Evolutionary conservation across 2,329 filamentous ascomycete genomes (phyloP).

Genomic region (Fusarium siculi): DNA sequence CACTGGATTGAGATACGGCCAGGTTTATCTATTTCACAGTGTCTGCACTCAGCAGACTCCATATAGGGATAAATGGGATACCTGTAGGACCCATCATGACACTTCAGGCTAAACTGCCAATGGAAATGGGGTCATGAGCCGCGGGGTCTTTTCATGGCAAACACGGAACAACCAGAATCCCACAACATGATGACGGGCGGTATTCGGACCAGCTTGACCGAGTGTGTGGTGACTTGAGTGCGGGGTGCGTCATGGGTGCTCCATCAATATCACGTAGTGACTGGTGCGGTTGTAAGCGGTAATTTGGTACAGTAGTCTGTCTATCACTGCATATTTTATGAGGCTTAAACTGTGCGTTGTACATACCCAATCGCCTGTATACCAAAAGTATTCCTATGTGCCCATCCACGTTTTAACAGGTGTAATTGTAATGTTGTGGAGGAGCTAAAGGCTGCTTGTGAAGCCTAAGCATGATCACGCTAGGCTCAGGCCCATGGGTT

Average conservation of each 20-base stretch:
- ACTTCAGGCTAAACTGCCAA: constrained; percentile 42
- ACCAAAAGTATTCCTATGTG: neutral
- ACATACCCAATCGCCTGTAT: neutral
- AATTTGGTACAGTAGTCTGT: neutral
- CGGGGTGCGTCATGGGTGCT: constrained; percentile 35
- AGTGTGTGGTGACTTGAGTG: constrained; percentile 23
- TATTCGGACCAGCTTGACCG: constrained; percentile 28
- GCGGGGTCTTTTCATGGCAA: constrained; percentile 10
- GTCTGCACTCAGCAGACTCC: constrained; percentile 6
- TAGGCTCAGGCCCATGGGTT: constrained; percentile 11
- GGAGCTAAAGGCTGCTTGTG: neutral
- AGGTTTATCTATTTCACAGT: constrained; percentile 28
- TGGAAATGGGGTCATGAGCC: constrained; percentile 33
- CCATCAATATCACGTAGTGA: constrained; percentile 28
- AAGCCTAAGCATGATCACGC: constrained; percentile 10
- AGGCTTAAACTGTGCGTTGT: constrained; percentile 2
- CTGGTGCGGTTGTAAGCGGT: constrained; percentile 37
- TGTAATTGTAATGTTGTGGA: neutral
- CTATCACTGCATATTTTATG: neutral
- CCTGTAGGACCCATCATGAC: constrained; percentile 39
- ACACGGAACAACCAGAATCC: constrained; percentile 1
- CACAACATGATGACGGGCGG: constrained; percentile 2
- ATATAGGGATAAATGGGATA: constrained; percentile 39
- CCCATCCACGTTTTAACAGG: neutral
- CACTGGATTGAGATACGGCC: constrained; percentile 23